Conservation (phyloP, 1,139 yeast genomes). For the Candida neerlandica region DNA sequence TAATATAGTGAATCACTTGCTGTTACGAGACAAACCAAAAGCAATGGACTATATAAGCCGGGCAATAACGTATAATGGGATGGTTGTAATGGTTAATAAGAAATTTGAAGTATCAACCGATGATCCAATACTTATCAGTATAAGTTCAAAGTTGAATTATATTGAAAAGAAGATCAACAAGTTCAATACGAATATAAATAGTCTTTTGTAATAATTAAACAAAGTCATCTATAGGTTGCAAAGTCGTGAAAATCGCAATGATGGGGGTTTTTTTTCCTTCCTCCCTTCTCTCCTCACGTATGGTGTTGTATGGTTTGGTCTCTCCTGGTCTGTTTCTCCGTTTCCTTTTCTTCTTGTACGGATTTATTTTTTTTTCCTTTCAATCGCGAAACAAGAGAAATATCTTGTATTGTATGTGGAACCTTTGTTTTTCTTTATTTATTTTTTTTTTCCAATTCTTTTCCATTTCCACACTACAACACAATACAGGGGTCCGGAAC, state of each 20-base stretch:
- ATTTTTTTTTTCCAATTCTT: not conserved
- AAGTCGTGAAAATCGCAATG: not conserved
- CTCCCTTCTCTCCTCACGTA: not conserved
- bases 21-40: constrained; percentile 35
- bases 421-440: not conserved
- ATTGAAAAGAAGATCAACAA: constrained; percentile 26
- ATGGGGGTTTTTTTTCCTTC: not conserved
- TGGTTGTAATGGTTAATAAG: constrained; percentile 46
- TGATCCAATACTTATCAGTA: constrained; percentile 48
- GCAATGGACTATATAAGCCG: constrained; percentile 48
- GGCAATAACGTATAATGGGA: constrained; percentile 42
- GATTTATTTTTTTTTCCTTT: not conserved
- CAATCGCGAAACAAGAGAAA: not conserved
- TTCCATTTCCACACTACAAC: not conserved
- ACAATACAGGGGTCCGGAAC: not conserved
- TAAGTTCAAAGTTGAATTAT: constrained; percentile 46
- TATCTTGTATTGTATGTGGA: not conserved
- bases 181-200: constrained; percentile 1
- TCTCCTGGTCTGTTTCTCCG: not conserved
- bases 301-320: too few relatives aligned
- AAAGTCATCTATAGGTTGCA: too few relatives aligned
- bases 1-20: constrained; percentile 32
- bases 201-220: not conserved
- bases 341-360: not conserved
- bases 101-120: constrained; percentile 48